A percentile compares a stretch with the other conserved stretches of the same genome.
Conservation (phyloP, 768 basidiomycete genomes). For the Pisolithus tinctorius region DNA sequence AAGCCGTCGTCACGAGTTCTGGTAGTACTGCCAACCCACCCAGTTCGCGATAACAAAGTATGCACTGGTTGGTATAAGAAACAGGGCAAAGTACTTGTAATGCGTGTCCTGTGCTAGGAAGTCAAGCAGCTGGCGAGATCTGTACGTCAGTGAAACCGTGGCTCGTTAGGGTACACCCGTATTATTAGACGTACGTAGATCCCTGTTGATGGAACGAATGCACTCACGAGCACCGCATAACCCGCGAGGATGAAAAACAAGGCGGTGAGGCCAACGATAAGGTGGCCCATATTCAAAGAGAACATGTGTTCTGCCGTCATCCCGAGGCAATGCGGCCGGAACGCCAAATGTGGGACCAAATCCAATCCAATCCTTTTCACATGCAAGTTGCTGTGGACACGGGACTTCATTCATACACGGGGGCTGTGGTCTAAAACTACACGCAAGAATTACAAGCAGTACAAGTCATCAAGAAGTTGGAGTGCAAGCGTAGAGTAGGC, state of each 20-base stretch:
- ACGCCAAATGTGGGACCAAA: too few relatives aligned
- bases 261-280: constrained; percentile 39
- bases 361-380: too few relatives aligned
- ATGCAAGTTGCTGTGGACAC: too few relatives aligned
- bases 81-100: constrained; percentile 81
- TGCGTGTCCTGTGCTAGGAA: constrained; percentile 65
- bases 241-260: constrained; percentile 51
- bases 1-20: constrained; percentile 57
- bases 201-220: constrained; percentile 50
- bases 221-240: constrained; percentile 61
- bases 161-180: background rate
- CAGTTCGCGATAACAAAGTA: constrained; percentile 97
- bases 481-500: constrained; percentile 12
- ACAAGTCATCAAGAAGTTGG: constrained; percentile 7
- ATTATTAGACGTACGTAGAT: constrained; percentile 38
- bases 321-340: constrained; percentile 12
- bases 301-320: constrained; percentile 26
- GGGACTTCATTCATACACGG: constrained; percentile 12
- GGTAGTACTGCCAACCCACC: constrained; percentile 98
- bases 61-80: constrained; percentile 73
- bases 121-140: constrained; percentile 49
- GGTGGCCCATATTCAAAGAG: constrained; percentile 35
- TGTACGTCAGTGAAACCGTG: constrained; percentile 15
- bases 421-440: constrained; percentile 19
- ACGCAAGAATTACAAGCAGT: constrained; percentile 15